phyloP scores from a whole-genome alignment of 257 asterid genomes.

The Striga asiatica region DNA sequence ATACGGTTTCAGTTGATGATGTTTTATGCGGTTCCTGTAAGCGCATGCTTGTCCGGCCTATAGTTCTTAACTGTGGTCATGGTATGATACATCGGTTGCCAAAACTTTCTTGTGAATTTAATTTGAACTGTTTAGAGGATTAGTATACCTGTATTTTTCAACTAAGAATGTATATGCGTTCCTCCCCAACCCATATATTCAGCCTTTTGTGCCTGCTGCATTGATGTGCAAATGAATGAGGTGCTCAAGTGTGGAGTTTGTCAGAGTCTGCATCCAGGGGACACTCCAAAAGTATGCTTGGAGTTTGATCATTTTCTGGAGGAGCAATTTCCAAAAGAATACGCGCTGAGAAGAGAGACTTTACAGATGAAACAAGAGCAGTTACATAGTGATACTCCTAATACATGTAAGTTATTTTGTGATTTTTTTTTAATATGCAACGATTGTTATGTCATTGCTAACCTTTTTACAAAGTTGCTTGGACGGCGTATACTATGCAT shows the following conservation, averaged over 20 bases:
- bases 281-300: slow-evolving; percentile 36
- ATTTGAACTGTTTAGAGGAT: background rate
- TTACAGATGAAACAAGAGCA: slow-evolving; percentile 22
- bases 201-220: slow-evolving; percentile 29
- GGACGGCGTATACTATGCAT: background rate
- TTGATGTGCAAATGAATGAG: slow-evolving; percentile 11
- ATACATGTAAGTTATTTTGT: slow-evolving; percentile 9
- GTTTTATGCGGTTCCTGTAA: slow-evolving; percentile 33
- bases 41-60: slow-evolving; percentile 31
- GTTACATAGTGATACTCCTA: slow-evolving; percentile 8
- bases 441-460: too few relatives aligned
- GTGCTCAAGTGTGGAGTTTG: slow-evolving; percentile 31
- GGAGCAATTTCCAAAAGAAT: slow-evolving; percentile 33
- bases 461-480: too few relatives aligned
- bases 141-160: background rate
- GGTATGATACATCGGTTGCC: slow-evolving; percentile 26
- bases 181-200: background rate
- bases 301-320: slow-evolving; percentile 40
- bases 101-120: background rate
- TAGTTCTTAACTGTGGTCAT: slow-evolving; percentile 51
- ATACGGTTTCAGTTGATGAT: slow-evolving; percentile 28
- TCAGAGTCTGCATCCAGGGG: slow-evolving; percentile 37
- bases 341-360: slow-evolving; percentile 22
- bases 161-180: background rate
- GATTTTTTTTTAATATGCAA: background rate